A percentile compares a stretch with the other conserved stretches of the same genome.
Evolutionary conservation across 768 basidiomycete species (phyloP).

Genomic region (Galerina sulciceps): DNA sequence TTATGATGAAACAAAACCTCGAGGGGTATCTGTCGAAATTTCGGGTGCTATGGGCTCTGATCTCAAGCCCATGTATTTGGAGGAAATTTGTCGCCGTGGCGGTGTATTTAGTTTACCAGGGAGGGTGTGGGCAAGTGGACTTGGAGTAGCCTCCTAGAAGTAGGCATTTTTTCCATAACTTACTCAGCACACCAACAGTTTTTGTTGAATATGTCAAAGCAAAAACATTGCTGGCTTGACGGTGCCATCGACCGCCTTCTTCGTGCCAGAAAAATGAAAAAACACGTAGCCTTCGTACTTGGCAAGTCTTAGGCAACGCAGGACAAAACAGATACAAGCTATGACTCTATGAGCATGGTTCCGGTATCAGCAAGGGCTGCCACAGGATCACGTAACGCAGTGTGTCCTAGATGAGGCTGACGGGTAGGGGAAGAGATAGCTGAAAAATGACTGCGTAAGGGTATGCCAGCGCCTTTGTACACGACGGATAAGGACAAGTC

Average conservation of each 20-base stretch:
- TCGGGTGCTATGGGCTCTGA: constrained; percentile 62
- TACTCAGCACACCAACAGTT: constrained; percentile 5
- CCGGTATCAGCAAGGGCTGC: constrained; percentile 10
- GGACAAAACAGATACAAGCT: constrained; percentile 11
- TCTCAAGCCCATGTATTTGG: constrained; percentile 57
- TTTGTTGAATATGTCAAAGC: constrained; percentile 17
- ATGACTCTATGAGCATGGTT: constrained; percentile 7
- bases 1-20: constrained; percentile 58
- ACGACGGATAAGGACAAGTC: neutral
- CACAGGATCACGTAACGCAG: neutral
- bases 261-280: constrained; percentile 46
- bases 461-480: neutral
- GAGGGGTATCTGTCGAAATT: constrained; percentile 62
- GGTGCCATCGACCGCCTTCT: constrained; percentile 38
- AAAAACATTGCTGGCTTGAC: constrained; percentile 27
- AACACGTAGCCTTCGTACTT: constrained; percentile 38
- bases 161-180: neutral
- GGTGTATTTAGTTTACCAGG: constrained; percentile 73
- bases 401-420: neutral
- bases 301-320: neutral
- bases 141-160: constrained; percentile 18
- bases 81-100: constrained; percentile 75
- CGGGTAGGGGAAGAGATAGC: neutral
- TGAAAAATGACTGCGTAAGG: neutral
- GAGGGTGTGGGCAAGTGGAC: constrained; percentile 58